Base-by-base conservation (phyloP, 2,329 filamentous ascomycete genomes). In the Claviceps humidiphila region DNA sequence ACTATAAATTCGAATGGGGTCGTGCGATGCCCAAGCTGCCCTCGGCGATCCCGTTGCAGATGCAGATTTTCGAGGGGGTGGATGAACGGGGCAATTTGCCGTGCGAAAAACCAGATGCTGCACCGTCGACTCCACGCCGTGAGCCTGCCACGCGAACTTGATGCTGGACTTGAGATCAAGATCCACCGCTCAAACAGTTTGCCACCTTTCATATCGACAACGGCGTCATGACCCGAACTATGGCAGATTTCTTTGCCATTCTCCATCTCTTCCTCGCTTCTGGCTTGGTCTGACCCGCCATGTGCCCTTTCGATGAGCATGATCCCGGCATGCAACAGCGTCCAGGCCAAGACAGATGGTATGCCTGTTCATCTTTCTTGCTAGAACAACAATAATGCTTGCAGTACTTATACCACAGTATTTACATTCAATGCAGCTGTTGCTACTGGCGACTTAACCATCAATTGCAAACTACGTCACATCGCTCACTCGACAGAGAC, bases 141-240 rank as follows among this genome's bases (percentile, higher is more conserved):
- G 40, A 42, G 40, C 40, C n/a, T 20, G 30, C 8, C 30, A 4
- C 30, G 30, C 30, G 63, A 97, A 96, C 60, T 82, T 75, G 70
- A 97, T 86, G 65, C 85, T 90, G 7, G 88, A 95, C 70, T 87
- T 91, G 60, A 96, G 69, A 34, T 34, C 30, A 11, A 34, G 30
- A 34, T 34, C 9, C 56, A 95, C 93, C 58, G 77, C 82, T 91
- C 91, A 97, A 64, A 97, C 52, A 97, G 70, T 54, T 91, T 75
- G 7, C 77, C 82, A 1, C 89, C 89, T 3, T 78, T 74, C 57
- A 90, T 84, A 51, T 77, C 76, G 51, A 86, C 63, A 3, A 89
- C 83, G 9, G 30, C 30, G 9, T 34, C 30, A 34, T 34, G 9
- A 34, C 9, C 9, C 3, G 4, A 34, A 34, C 9, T 11, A 34